phyloP scores from a whole-genome alignment of 2,329 filamentous ascomycete species.

The Apiospora saccharicola region DNA sequence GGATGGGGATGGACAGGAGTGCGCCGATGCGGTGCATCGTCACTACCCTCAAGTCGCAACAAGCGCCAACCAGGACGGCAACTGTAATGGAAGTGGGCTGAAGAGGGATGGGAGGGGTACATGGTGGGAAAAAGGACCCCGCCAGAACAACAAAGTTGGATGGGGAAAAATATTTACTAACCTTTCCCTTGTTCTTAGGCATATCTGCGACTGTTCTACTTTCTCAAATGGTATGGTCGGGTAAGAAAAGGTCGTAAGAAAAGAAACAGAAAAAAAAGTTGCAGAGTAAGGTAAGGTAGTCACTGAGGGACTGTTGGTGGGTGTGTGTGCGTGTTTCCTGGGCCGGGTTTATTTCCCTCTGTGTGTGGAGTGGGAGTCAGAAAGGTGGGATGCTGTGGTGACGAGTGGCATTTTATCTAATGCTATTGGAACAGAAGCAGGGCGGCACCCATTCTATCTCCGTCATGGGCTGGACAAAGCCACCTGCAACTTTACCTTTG shows the following conservation, averaged over 20 bases:
- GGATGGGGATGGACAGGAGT: background rate
- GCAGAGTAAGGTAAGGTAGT: conserved; percentile 9
- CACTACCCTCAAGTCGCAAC: conserved; percentile 8
- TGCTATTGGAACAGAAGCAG: conserved; percentile 16
- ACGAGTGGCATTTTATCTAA: conserved; percentile 37
- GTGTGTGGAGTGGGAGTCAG: conserved; percentile 26
- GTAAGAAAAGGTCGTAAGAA: conserved; percentile 9
- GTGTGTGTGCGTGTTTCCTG: conserved; percentile 24
- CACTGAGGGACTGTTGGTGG: conserved; percentile 27
- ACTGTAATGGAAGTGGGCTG: conserved; percentile 23
- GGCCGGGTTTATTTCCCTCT: conserved; percentile 27
- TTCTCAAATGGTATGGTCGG: background rate
- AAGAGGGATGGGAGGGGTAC: conserved; percentile 27
- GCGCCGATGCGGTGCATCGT: conserved; percentile 25
- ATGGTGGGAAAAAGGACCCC: conserved; percentile 25
- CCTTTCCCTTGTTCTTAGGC: conserved; percentile 99
- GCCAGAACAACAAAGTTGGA: background rate
- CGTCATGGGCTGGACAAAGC: background rate
- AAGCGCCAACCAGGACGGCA: conserved; percentile 26
- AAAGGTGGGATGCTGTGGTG: conserved; percentile 35
- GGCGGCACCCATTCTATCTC: background rate
- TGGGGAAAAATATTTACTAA: conserved; percentile 52
- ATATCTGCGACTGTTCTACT: conserved; percentile 61
- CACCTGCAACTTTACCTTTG: background rate
- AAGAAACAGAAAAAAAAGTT: conserved; percentile 15